These are phyloP conservation scores for Arctium minus DNA, from an alignment of 129 eudicot species.

Conservation along the genomic window DNA sequence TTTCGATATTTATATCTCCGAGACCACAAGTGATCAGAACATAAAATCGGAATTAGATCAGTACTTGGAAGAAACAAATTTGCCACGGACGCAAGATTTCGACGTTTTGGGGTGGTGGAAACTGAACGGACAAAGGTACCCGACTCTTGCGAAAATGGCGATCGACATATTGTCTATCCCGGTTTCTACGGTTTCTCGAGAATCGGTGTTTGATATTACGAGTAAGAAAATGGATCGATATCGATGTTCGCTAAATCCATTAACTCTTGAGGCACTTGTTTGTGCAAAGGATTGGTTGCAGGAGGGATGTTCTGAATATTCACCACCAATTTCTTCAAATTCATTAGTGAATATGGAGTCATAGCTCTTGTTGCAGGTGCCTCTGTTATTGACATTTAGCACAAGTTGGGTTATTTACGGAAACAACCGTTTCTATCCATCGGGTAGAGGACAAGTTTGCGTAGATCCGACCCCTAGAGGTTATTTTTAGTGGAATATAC, in stretches of 20 bases:
- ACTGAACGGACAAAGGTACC: conserved; percentile 49
- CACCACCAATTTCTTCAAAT: conserved; percentile 9
- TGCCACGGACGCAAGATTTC: conserved; percentile 59
- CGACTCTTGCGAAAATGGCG: conserved; percentile 79
- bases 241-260: conserved; percentile 45
- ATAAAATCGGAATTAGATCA: conserved; percentile 63
- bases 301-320: conserved; percentile 26
- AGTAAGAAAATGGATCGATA: conserved; percentile 58
- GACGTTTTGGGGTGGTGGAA: conserved; percentile 96
- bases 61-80: conserved; percentile 64
- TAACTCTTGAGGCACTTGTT: conserved; percentile 56
- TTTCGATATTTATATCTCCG: conserved; percentile 62
- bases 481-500: background rate
- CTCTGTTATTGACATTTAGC: too few species aligned
- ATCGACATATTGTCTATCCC: conserved; percentile 72
- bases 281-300: conserved; percentile 92
- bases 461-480: background rate
- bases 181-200: conserved; percentile 47
- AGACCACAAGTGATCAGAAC: conserved; percentile 25
- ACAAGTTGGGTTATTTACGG: too few species aligned
- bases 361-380: background rate
- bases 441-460: background rate
- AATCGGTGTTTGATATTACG: conserved; percentile 58
- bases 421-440: background rate
- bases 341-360: conserved; percentile 33